Evolutionary conservation across 2,329 filamentous ascomycete species (phyloP), one percentile per base, ranked within the genome.

Genomic region (Alternaria triticimaculans): DNA sequence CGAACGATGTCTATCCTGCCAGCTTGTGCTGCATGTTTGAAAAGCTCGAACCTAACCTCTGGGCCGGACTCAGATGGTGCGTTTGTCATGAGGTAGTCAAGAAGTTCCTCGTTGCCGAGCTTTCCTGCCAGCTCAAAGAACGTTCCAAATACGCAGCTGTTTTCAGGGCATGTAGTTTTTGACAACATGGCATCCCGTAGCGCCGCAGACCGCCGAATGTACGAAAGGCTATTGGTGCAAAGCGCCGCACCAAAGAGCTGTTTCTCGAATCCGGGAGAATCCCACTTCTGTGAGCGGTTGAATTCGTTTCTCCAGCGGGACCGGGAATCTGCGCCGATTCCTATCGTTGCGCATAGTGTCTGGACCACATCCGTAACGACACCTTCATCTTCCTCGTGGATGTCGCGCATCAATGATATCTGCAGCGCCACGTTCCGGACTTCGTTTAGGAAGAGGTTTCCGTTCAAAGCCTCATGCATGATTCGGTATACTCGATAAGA

Each of bases 41-140:
- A 37, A n/a, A 37, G 15, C 0, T 9, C 2, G 7, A 9, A 41
- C 0, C 33, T n/a, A 0, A 41, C 0, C 15, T 0, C 9, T n/a
- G 33, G 33, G 33, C 15, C 33, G 33, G 0, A 0, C 0, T 41
- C 33, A 0, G 33, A 10, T 10, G 33, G 0, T 10, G 0, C 33
- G 33, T 5, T 41, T 0, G 33, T 18, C 15, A 41, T 41, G 8
- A 41, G 15, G 0, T 41, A 41, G 0, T 5, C 15, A 0, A n/a
- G 33, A 10, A 41, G 33, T 18, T 41, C 33, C 15, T 41, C 1
- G 33, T 41, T 6, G 15, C 33, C 33, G 1, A n/a, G 3, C 15
- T 4, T 37, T 37, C 0, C 33, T 0, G 33, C 15, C 3, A 37
- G 33, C 33, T 37, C 33, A n/a, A n/a, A 1, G 0, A 4, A n/a